Conservation (phyloP, 75 land plant species). For the Picea glauca region DNA sequence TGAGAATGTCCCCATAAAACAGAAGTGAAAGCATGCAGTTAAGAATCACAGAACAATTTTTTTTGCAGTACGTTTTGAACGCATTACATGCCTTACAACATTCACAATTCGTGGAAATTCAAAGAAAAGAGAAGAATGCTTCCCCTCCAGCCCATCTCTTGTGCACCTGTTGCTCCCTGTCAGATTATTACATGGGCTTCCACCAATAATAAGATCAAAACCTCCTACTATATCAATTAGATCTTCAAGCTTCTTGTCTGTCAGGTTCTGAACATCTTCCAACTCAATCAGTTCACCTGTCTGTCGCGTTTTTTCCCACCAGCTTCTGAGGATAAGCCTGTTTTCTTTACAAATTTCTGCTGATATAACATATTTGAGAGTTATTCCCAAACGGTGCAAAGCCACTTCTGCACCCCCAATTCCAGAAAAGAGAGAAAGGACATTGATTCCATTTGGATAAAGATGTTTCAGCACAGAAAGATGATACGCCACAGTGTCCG, state of each 20-base stretch:
- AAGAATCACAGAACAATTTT: too few relatives aligned
- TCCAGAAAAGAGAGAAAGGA: constrained; percentile 43
- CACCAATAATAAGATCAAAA: constrained; percentile 84
- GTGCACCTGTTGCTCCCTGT: constrained; percentile 37
- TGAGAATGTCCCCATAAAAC: too few relatives aligned
- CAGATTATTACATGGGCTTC: constrained; percentile 84
- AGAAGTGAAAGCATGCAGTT: too few relatives aligned
- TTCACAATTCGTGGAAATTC: constrained; percentile 79
- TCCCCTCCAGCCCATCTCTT: constrained; percentile 80
- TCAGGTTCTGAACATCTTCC: constrained; percentile 49
- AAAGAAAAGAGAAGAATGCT: constrained; percentile 62
- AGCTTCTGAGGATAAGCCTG: constrained; percentile 52
- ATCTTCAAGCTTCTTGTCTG: constrained; percentile 24
- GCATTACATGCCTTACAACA: constrained; percentile 48
- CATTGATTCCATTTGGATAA: constrained; percentile 34
- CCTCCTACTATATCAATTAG: constrained; percentile 50
- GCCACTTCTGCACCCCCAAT: constrained; percentile 34
- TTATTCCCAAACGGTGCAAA: background rate
- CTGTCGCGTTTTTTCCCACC: constrained; percentile 83
- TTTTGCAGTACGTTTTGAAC: too few relatives aligned
- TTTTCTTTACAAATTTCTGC: constrained; percentile 30
- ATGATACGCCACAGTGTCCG: constrained; percentile 34
- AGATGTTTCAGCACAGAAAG: constrained; percentile 27
- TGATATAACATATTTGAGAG: constrained; percentile 13
- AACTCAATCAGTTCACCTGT: constrained; percentile 52